Conservation (phyloP, 768 basidiomycete genomes). For the Suillus variegatus region DNA sequence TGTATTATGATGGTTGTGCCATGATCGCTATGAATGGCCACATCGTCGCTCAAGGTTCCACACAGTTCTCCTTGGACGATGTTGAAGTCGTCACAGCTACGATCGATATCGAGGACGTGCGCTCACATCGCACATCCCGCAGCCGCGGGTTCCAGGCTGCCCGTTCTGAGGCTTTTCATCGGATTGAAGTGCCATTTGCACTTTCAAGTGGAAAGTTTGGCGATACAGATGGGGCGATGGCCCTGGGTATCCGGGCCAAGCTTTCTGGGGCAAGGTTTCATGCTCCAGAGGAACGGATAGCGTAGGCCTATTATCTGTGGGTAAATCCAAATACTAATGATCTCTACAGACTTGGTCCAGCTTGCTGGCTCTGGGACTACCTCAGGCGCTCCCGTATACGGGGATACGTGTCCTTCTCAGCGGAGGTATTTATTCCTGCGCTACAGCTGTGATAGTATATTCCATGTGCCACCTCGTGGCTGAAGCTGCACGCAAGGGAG, state of each 20-base stretch:
- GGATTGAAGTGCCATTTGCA: conserved; percentile 80
- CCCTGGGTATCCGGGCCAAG: conserved; percentile 50
- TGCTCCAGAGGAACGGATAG: conserved; percentile 93
- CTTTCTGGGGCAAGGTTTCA: conserved; percentile 54
- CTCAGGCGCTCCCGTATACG: conserved; percentile 89
- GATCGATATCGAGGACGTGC: conserved; percentile 94
- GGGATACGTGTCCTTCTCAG: conserved; percentile 93
- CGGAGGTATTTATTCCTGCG: conserved; percentile 97
- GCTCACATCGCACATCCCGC: conserved; percentile 81
- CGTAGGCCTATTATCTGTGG: conserved; percentile 54
- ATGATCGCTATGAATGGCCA: conserved; percentile 95
- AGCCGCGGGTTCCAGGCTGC: conserved; percentile 93
- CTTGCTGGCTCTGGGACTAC: conserved; percentile 99
- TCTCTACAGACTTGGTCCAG: conserved; percentile 79
- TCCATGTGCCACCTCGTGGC: conserved; percentile 95
- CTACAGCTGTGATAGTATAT: conserved; percentile 92
- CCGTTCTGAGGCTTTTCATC: conserved; percentile 67
- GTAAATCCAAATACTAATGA: background rate
- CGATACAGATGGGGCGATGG: conserved; percentile 55
- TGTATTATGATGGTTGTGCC: conserved; percentile 97
- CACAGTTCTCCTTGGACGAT: conserved; percentile 91
- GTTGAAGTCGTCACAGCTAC: conserved; percentile 97
- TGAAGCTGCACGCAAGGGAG: conserved; percentile 71
- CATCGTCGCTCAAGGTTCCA: conserved; percentile 88
- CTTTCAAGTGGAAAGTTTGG: conserved; percentile 77